Conservation (phyloP, 768 basidiomycete species). For the Serendipita sp. region DNA sequence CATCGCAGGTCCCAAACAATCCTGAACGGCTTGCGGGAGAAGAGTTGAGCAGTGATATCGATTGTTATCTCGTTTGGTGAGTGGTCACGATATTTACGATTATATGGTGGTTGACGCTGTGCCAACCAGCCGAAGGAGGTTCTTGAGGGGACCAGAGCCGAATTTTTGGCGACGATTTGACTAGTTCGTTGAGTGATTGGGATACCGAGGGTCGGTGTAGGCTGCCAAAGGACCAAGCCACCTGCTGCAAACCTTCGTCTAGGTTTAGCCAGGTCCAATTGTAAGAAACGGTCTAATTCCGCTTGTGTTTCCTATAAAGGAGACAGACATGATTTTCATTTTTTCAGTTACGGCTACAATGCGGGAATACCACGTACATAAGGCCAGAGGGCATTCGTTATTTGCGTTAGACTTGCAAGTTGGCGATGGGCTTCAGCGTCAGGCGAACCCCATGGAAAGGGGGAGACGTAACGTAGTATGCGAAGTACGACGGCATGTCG, state of each 20-base stretch:
- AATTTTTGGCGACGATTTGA: too few relatives aligned
- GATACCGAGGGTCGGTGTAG: background rate
- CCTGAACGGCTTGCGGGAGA: background rate
- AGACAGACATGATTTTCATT: too few relatives aligned
- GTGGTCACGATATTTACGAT: too few relatives aligned
- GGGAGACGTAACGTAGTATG: conserved; percentile 53
- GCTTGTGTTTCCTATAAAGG: background rate
- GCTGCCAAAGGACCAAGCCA: background rate
- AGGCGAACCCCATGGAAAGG: conserved; percentile 58
- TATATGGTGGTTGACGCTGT: background rate
- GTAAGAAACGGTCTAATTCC: background rate
- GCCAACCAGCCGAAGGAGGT: background rate
- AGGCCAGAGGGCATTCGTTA: conserved; percentile 34
- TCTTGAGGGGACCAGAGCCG: background rate
- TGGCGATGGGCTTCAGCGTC: conserved; percentile 46
- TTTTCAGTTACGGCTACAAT: background rate
- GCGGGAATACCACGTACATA: background rate
- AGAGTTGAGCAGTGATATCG: background rate
- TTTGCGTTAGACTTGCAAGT: conserved; percentile 26
- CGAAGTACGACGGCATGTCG: conserved; percentile 19
- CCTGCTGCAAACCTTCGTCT: background rate
- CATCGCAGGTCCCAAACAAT: background rate
- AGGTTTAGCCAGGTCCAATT: background rate
- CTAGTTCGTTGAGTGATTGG: background rate
- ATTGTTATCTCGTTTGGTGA: background rate